A percentile compares a stretch with the other conserved stretches of the same genome.
phyloP scores from a whole-genome alignment of 768 basidiomycete species.

The Mycena venus region DNA sequence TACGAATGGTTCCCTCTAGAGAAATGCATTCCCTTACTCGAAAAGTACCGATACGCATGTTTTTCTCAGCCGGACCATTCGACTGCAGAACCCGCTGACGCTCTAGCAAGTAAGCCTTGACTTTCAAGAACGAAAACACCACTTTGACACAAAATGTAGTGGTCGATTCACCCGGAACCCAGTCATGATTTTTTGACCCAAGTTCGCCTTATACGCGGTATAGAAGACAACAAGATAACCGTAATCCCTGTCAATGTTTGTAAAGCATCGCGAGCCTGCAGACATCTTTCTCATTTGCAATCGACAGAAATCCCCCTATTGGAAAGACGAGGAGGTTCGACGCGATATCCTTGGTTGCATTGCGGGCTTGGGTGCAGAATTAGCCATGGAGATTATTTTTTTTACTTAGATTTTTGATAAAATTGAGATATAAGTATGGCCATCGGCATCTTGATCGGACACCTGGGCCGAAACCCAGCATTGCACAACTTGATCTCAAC shows the following conservation, averaged over 20 bases:
- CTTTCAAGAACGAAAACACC: not conserved
- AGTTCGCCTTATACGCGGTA: constrained; percentile 33
- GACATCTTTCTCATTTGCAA: not conserved
- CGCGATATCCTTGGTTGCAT: constrained; percentile 57
- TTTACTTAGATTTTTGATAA: constrained; percentile 23
- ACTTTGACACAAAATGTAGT: not conserved
- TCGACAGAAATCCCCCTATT: constrained; percentile 38
- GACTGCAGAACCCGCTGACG: constrained; percentile 43
- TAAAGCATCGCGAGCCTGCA: not conserved
- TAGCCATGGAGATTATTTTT: constrained; percentile 53
- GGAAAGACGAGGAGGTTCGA: constrained; percentile 46
- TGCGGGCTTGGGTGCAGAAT: constrained; percentile 56
- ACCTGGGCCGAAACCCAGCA: not conserved
- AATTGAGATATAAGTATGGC: too few species aligned
- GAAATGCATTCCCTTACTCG: constrained; percentile 70
- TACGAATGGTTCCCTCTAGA: constrained; percentile 83
- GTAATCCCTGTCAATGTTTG: constrained; percentile 31
- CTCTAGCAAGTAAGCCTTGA: constrained; percentile 28
- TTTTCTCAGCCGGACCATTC: constrained; percentile 78
- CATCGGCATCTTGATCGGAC: not conserved
- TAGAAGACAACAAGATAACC: constrained; percentile 22
- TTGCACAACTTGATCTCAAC: not conserved
- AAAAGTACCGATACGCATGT: constrained; percentile 75
- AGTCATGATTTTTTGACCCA: constrained; percentile 16
- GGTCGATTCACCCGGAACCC: not conserved